Percentiles rank a stretch among this genome's conserved stretches.
These are phyloP conservation scores for Xanthoconium stramineum DNA, from an alignment of 768 basidiomycete species.

Conservation along the genomic window DNA sequence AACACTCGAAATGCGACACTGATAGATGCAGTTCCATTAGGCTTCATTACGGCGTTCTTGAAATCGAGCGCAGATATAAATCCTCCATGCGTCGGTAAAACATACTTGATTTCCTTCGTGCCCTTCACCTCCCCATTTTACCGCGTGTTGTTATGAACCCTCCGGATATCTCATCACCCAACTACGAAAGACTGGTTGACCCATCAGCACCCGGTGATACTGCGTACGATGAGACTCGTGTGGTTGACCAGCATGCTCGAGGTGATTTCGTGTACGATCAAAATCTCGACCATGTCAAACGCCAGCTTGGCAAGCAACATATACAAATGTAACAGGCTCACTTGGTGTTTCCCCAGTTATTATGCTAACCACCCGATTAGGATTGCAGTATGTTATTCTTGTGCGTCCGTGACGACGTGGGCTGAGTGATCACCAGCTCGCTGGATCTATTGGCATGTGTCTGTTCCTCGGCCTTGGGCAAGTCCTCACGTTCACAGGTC, in stretches of 20 bases:
- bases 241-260: background rate
- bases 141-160: too few relatives aligned
- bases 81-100: too few relatives aligned
- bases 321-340: slow-evolving; percentile 20
- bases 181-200: background rate
- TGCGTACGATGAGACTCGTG: too few relatives aligned
- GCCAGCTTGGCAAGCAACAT: slow-evolving; percentile 18
- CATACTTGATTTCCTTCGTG: too few relatives aligned
- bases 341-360: background rate
- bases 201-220: too few relatives aligned
- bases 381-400: slow-evolving; percentile 17
- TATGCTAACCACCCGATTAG: slow-evolving; percentile 2
- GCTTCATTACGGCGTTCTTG: background rate
- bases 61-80: background rate
- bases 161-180: background rate
- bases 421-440: slow-evolving; percentile 16
- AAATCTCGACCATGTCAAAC: slow-evolving; percentile 17
- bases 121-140: too few relatives aligned
- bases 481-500: slow-evolving; percentile 25
- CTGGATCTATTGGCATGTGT: slow-evolving; percentile 31
- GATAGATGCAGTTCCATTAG: too few relatives aligned
- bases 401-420: background rate
- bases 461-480: slow-evolving; percentile 31
- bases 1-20: background rate
- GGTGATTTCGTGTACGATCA: slow-evolving; percentile 15